phyloP scores from a whole-genome alignment of 441 rosid species.

The Euphorbia schlechtendalii region DNA sequence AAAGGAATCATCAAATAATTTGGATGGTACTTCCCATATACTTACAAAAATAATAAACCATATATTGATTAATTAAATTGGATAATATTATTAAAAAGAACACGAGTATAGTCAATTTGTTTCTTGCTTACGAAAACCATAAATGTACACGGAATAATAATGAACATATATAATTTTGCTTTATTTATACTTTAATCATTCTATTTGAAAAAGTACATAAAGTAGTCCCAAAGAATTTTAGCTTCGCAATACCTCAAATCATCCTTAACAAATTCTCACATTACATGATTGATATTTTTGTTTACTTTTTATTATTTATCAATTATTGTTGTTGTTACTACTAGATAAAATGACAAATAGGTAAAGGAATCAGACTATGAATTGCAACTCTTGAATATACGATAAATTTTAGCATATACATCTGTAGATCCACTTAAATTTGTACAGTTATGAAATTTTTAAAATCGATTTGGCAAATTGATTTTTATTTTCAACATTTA shows the following conservation, averaged over 20 bases:
- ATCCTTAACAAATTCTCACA: neutral
- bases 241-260: neutral
- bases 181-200: conserved; percentile 6
- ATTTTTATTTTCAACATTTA: no score
- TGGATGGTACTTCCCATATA: conserved; percentile 13
- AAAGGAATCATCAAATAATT: conserved; percentile 22
- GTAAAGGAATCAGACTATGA: neutral
- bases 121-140: conserved; percentile 10
- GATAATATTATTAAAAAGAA: neutral
- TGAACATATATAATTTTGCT: conserved; percentile 4
- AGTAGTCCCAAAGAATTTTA: neutral
- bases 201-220: neutral
- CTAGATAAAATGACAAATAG: neutral
- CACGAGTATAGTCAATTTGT: neutral
- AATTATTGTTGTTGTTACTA: neutral
- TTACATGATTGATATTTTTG: neutral
- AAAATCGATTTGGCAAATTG: no score
- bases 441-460: no score
- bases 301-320: neutral
- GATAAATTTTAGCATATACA: neutral
- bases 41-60: neutral
- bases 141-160: neutral
- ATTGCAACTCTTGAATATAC: neutral
- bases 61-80: neutral
- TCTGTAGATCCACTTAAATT: neutral